Evolutionary conservation across 495 filamentous ascomycete species (phyloP).

Genomic region (Neurospora sp.): DNA sequence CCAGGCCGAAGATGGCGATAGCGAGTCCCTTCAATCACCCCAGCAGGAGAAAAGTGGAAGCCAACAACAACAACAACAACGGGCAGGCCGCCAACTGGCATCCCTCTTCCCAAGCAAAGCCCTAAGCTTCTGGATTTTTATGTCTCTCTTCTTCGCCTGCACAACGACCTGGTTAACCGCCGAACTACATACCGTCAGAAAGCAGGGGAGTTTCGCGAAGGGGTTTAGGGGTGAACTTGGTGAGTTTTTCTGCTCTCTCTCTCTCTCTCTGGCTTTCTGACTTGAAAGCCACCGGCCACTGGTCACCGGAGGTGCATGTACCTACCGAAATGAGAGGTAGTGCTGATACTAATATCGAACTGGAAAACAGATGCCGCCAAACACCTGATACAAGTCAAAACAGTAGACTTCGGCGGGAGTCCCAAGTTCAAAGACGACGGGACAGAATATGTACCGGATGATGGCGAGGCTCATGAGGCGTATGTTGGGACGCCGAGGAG

Average conservation of each 20-base stretch:
- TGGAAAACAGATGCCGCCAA: background rate
- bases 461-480: background rate
- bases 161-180: conserved; percentile 1
- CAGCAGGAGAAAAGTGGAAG: background rate
- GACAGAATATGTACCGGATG: background rate
- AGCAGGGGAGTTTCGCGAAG: background rate
- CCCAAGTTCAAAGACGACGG: background rate
- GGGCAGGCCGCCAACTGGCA: background rate
- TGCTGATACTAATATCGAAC: background rate
- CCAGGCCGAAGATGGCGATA: background rate
- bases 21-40: background rate
- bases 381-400: background rate
- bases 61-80: background rate
- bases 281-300: too few species aligned
- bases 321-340: too few species aligned
- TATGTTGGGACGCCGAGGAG: conserved; percentile 1
- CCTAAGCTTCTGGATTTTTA: background rate
- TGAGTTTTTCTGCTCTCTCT: background rate
- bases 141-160: conserved; percentile 1
- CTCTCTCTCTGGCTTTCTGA: background rate
- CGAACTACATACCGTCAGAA: background rate
- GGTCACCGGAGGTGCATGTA: too few species aligned
- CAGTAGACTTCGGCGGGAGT: background rate
- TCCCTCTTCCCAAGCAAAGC: background rate
- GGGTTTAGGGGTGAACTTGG: conserved; percentile 1